Evolutionary conservation across 805 yeast genomes (phyloP).

Genomic region (Saturnispora hagleri): DNA sequence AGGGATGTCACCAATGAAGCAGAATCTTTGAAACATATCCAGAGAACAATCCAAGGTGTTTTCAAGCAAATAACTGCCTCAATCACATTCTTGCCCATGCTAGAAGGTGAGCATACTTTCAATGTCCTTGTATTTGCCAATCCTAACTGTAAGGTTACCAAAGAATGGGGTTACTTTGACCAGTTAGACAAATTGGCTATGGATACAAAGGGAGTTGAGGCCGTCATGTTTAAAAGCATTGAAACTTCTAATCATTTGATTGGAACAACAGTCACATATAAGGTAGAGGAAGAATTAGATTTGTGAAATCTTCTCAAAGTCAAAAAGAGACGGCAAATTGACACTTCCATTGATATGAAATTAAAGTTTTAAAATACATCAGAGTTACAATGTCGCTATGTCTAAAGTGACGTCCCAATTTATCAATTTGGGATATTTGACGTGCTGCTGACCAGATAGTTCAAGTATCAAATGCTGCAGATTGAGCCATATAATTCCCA

Average conservation of each 20-base stretch:
- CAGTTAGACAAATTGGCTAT: conserved; percentile 41
- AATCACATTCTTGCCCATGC: conserved; percentile 72
- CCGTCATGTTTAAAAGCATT: conserved; percentile 61
- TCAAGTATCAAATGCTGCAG: no score
- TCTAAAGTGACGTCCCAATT: no score
- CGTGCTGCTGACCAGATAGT: no score
- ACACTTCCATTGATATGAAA: no score
- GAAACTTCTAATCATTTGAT: conserved; percentile 60
- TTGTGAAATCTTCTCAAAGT: conserved; percentile 9
- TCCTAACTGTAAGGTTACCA: conserved; percentile 55
- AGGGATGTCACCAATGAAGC: conserved; percentile 18
- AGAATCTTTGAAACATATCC: conserved; percentile 38
- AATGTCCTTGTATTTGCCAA: conserved; percentile 79
- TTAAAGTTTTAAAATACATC: no score
- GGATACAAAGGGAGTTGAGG: conserved; percentile 47
- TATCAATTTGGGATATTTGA: no score
- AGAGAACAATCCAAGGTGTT: conserved; percentile 72
- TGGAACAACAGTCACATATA: conserved; percentile 63
- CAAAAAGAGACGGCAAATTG: no score
- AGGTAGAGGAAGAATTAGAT: conserved; percentile 15
- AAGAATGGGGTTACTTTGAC: conserved; percentile 66
- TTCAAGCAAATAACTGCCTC: conserved; percentile 85
- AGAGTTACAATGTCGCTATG: no score
- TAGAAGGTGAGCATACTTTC: conserved; percentile 60
- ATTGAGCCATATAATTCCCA: no score